These are phyloP conservation scores for Volvox reticuliferus DNA, from an alignment of 139 green algal genomes.

Conservation along the genomic window DNA sequence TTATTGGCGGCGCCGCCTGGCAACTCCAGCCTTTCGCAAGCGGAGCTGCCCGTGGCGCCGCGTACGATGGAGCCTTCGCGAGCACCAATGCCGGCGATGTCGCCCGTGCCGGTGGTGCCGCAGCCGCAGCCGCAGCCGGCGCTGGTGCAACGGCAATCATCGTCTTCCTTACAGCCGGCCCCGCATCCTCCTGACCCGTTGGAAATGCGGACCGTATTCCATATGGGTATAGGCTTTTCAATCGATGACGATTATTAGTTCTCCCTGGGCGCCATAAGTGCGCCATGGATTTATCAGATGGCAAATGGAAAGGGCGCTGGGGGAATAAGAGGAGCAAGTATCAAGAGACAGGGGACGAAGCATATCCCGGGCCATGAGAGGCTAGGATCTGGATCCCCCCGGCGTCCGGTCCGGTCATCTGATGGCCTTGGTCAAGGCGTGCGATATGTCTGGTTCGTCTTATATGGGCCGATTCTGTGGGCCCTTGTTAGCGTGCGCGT, in stretches of 20 bases:
- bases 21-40: neutral
- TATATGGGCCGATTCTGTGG: too few species aligned
- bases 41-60: neutral
- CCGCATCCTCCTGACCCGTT: neutral
- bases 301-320: neutral
- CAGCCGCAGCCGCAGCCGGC: neutral
- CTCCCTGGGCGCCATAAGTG: neutral
- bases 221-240: neutral
- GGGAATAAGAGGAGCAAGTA: too few species aligned
- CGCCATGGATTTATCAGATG: neutral
- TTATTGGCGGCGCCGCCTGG: neutral
- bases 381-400: too few species aligned
- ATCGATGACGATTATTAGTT: slow-evolving; percentile 7
- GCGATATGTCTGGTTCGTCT: too few species aligned
- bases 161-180: neutral
- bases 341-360: too few species aligned
- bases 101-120: neutral
- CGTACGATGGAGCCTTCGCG: neutral
- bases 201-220: slow-evolving; percentile 12
- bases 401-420: too few species aligned
- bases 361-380: too few species aligned
- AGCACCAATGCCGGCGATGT: neutral
- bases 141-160: neutral
- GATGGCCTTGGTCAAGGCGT: too few species aligned
- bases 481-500: too few species aligned